Evolutionary conservation across 306 rosid species (phyloP).

Genomic region (Cyamopsis tetragonoloba): DNA sequence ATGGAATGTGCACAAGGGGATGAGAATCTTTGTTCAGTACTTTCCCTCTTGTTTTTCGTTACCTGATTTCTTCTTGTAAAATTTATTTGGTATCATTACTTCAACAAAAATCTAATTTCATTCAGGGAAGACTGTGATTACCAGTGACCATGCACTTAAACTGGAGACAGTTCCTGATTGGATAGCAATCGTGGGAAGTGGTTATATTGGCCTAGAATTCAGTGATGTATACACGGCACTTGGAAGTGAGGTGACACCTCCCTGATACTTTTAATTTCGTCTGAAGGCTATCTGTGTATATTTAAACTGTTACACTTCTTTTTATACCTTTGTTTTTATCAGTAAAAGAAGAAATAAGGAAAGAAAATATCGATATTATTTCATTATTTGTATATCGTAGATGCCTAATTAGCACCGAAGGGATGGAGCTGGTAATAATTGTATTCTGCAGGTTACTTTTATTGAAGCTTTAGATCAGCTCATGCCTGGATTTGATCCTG

Average conservation of each 20-base stretch:
- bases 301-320: not conserved
- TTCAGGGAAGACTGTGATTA: constrained; percentile 82
- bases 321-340: not conserved
- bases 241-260: constrained; percentile 73
- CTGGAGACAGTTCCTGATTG: constrained; percentile 87
- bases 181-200: constrained; percentile 89
- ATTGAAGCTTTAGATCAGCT: constrained; percentile 84
- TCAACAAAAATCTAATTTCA: not conserved
- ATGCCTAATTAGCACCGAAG: constrained; percentile 5
- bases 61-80: not conserved
- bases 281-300: not conserved
- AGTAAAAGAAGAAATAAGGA: not conserved
- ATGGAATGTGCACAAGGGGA: not conserved
- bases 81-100: not conserved
- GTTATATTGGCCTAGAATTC: constrained; percentile 88
- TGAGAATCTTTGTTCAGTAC: not conserved
- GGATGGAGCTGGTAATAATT: constrained; percentile 16
- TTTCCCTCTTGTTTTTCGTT: not conserved
- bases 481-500: constrained; percentile 95
- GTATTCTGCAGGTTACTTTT: constrained; percentile 65
- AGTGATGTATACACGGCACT: constrained; percentile 93
- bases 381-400: constrained; percentile 6
- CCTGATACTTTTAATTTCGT: not conserved
- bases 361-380: not conserved
- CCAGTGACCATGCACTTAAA: constrained; percentile 88